A percentile compares a stretch with the other conserved stretches of the same genome.
phyloP scores from a whole-genome alignment of 306 rosid species.

The Gastrolobium bilobum region DNA sequence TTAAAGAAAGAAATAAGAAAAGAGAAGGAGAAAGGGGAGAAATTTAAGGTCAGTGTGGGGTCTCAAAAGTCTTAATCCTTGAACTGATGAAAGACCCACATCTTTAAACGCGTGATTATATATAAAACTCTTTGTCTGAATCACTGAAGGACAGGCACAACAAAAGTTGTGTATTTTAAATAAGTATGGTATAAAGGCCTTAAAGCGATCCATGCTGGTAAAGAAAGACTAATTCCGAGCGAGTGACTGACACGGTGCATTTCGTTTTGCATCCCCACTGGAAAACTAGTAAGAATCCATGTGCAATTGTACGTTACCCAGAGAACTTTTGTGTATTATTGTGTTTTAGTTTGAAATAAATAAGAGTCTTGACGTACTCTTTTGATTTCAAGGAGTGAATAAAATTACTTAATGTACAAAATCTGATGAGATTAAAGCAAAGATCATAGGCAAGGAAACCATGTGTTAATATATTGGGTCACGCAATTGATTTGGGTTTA shows the following conservation, averaged over 20 bases:
- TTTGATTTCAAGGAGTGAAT: conserved; percentile 14
- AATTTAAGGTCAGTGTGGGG: conserved; percentile 1
- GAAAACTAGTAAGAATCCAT: conserved; percentile 15
- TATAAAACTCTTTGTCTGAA: neutral
- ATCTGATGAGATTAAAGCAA: neutral
- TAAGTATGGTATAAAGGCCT: neutral
- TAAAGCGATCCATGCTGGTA: conserved; percentile 6
- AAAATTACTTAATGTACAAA: neutral
- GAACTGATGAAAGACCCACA: conserved; percentile 32
- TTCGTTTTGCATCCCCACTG: neutral
- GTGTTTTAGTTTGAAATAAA: neutral
- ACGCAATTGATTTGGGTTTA: neutral
- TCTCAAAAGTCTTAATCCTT: conserved; percentile 23
- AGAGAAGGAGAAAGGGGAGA: neutral
- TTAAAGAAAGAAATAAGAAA: neutral
- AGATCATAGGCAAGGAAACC: neutral
- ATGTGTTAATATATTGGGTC: neutral
- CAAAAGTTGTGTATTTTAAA: conserved; percentile 31
- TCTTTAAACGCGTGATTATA: conserved; percentile 58
- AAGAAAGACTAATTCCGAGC: neutral
- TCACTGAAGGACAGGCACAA: conserved; percentile 23
- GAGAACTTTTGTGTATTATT: neutral
- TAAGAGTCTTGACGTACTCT: neutral
- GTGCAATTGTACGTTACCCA: neutral
- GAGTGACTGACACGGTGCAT: neutral